A percentile compares a stretch with the other conserved stretches of the same genome.
Evolutionary conservation across 768 basidiomycete genomes (phyloP).

Genomic region (Terana coerulea): DNA sequence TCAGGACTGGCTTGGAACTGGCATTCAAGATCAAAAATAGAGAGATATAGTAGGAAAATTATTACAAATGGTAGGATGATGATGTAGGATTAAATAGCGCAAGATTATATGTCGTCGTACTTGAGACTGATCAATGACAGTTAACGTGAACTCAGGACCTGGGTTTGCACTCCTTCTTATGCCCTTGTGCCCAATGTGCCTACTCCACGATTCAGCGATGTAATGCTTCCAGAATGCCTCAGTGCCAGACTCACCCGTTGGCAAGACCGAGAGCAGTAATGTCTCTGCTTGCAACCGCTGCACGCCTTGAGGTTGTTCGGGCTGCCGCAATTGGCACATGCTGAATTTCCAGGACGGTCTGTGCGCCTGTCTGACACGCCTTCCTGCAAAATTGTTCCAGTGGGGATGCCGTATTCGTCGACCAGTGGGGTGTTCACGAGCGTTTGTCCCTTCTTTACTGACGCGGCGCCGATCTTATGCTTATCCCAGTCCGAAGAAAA

Average conservation of each 20-base stretch:
- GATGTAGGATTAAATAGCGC: too few relatives aligned
- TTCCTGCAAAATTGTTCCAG: slow-evolving; percentile 1
- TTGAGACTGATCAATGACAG: too few relatives aligned
- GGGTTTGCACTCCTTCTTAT: slow-evolving; percentile 12
- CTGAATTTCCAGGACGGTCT: slow-evolving; percentile 6
- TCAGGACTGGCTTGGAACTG: too few relatives aligned
- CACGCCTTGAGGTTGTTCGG: slow-evolving; percentile 8
- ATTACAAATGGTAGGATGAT: too few relatives aligned
- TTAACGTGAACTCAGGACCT: too few relatives aligned
- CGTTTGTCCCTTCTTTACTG: slow-evolving; percentile 4
- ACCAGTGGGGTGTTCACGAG: not conserved
- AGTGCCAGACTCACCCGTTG: slow-evolving; percentile 1
- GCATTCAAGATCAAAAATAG: too few relatives aligned
- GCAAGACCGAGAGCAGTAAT: slow-evolving; percentile 8
- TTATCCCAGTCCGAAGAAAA: not conserved
- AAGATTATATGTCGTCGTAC: too few relatives aligned
- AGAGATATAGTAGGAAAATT: too few relatives aligned
- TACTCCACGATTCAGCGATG: too few relatives aligned
- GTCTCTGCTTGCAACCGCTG: slow-evolving; percentile 6
- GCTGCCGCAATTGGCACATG: slow-evolving; percentile 11
- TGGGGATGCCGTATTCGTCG: not conserved
- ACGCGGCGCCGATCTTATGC: not conserved
- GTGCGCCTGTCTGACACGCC: slow-evolving; percentile 1
- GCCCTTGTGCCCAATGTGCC: slow-evolving; percentile 7
- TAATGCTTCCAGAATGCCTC: too few relatives aligned